Percentiles rank a stretch among this genome's conserved stretches.
Conservation (phyloP, 2,329 filamentous ascomycete species). For the Nemania sp. region DNA sequence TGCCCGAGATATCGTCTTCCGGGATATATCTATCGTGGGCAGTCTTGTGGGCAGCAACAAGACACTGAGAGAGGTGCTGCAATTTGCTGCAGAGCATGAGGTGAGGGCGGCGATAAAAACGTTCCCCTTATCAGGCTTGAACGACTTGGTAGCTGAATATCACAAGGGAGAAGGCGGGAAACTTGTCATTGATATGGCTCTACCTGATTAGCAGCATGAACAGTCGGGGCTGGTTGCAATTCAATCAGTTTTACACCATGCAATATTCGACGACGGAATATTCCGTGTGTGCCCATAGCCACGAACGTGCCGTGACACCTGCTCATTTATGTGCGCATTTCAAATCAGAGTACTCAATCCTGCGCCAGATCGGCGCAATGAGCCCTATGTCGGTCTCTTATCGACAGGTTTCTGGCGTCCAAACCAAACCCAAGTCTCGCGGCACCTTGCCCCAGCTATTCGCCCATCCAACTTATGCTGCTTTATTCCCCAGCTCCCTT, state of each 20-base stretch:
- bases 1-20: conserved; percentile 48
- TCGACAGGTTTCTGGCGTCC: not conserved
- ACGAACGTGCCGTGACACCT: not conserved
- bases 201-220: conserved; percentile 20
- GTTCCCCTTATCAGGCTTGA: conserved; percentile 43
- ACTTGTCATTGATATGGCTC: conserved; percentile 47
- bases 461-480: conserved; percentile 1
- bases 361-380: too few relatives aligned
- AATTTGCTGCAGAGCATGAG: conserved; percentile 43
- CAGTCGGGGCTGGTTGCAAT: conserved; percentile 25
- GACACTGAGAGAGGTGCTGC: conserved; percentile 45
- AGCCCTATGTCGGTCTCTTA: too few relatives aligned
- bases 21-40: conserved; percentile 48
- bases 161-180: conserved; percentile 51
- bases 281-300: not conserved
- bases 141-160: conserved; percentile 50
- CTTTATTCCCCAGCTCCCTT: conserved; percentile 38
- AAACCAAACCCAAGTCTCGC: not conserved
- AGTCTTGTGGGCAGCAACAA: conserved; percentile 49
- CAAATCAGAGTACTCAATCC: too few relatives aligned
- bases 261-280: not conserved
- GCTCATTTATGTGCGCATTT: too few relatives aligned
- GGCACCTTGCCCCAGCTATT: not conserved
- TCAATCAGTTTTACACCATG: not conserved
- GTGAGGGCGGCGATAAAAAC: conserved; percentile 43